Evolutionary conservation across 371 early-diverging fungal genomes (phyloP).

Genomic region (Cokeromyces recurvatus): DNA sequence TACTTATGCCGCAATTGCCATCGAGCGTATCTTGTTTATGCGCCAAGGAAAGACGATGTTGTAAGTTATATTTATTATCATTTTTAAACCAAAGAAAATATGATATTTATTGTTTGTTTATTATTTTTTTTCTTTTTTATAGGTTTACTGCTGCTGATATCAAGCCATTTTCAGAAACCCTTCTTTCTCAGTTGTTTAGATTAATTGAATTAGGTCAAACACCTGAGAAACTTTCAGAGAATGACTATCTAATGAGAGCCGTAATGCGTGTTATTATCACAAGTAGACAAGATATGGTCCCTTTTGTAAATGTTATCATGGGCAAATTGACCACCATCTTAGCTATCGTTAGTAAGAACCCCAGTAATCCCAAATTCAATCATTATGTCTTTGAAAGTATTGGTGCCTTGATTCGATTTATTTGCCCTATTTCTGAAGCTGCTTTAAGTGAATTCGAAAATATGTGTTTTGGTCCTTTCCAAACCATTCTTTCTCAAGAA

Average conservation of each 20-base stretch:
- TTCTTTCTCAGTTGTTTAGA: conserved; percentile 74
- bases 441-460: conserved; percentile 79
- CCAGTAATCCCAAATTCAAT: conserved; percentile 96
- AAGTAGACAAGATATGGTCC: conserved; percentile 64
- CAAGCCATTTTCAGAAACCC: conserved; percentile 57
- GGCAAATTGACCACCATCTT: conserved; percentile 71
- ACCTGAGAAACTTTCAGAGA: conserved; percentile 90
- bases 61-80: conserved; percentile 36
- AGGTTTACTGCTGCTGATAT: conserved; percentile 73
- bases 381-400: conserved; percentile 95
- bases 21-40: conserved; percentile 87
- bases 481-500: conserved; percentile 87
- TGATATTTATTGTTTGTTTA: no score
- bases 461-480: conserved; percentile 73
- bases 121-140: background rate
- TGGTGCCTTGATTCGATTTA: conserved; percentile 78
- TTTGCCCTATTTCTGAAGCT: conserved; percentile 55
- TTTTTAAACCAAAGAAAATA: background rate
- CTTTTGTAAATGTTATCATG: conserved; percentile 69
- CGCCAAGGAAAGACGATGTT: conserved; percentile 63
- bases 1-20: conserved; percentile 89
- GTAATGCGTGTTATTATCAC: conserved; percentile 81
- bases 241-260: conserved; percentile 91
- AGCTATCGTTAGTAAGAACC: conserved; percentile 86
- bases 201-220: conserved; percentile 62